Percentiles rank a stretch among this genome's conserved stretches.
Conservation (phyloP, 2,329 filamentous ascomycete species). For the Pseudogymnoascus sp. region DNA sequence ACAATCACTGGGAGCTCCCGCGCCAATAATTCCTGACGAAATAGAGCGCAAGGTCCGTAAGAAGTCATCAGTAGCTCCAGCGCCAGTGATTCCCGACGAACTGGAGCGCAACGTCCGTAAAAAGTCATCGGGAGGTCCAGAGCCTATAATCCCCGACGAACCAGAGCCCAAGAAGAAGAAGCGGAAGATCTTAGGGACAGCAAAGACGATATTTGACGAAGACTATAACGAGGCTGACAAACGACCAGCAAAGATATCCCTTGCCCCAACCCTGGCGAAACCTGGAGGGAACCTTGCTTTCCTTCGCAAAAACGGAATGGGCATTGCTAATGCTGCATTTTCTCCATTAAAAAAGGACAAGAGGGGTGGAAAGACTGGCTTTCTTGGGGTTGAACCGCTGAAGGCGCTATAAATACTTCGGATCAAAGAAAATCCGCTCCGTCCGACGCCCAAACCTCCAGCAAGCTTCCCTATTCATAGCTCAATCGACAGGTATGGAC, state of each 20-base stretch:
- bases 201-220: conserved; percentile 64
- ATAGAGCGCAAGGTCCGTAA: not conserved
- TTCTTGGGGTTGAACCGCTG: conserved; percentile 29
- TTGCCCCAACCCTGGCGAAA: conserved; percentile 26
- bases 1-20: not conserved
- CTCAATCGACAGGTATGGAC: conserved; percentile 7
- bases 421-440: not conserved
- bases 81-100: conserved; percentile 32
- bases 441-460: not conserved
- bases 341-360: conserved; percentile 67
- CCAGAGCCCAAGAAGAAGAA: conserved; percentile 53
- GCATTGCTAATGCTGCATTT: conserved; percentile 44
- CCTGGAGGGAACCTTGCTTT: conserved; percentile 16
- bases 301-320: conserved; percentile 18
- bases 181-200: conserved; percentile 60
- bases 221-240: conserved; percentile 49
- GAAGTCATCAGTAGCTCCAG: not conserved
- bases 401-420: not conserved
- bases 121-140: not conserved
- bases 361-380: conserved; percentile 55
- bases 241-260: conserved; percentile 30
- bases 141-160: conserved; percentile 21
- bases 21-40: not conserved
- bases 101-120: conserved; percentile 36
- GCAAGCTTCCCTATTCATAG: not conserved